Evolutionary conservation across 306 rosid species (phyloP), one percentile per base, ranked within the genome.

Genomic region (Castanea sativa): DNA sequence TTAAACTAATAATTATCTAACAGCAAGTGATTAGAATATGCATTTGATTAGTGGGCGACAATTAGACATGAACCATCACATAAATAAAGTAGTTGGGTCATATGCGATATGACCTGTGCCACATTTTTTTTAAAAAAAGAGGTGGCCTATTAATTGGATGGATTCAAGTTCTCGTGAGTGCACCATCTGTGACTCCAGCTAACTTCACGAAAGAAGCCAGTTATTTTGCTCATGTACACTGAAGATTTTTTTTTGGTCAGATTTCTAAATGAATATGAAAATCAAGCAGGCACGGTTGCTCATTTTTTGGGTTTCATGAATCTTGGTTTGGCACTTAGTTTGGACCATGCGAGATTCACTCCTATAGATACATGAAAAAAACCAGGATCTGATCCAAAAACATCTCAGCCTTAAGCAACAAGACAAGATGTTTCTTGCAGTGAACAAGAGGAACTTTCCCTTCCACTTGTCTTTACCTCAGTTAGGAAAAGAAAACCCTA

Each of bases 21-120:
- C 87, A 91, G 83, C 84, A 86, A 85, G 82, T 73, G 74, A 84
- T 77, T 57, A 81, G 81, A 82, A 33, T 67, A 55, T 10, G 74
- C 89, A 88, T 79, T 82, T 78, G 92, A 85, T 90, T 80, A 87
- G 90, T 92, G 97, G 93, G 89, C 23, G 81, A 87, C 93, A 89
- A 83, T 84, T 88, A 84, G 83, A 88, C 86, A 86, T 80, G 73
- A 14, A 59, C 68, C 86, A 90, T 75, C 59, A 82, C 38, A 68
- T 73, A 82, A 87, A 57, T 77, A 86, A 87, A 78, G 85, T 83
- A 27, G 82, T 80, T 84, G 81, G 82, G 76, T 87, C 89, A 84
- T 73, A 74, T 19, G 21, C 11, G 25, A 63, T 27, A 65, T 73
- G 86, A 82, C 88, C 82, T 75, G 81, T 69, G 75, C 80, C 84